Evolutionary conservation across 805 yeast genomes (phyloP).

Genomic region (Ogataea sp.): DNA sequence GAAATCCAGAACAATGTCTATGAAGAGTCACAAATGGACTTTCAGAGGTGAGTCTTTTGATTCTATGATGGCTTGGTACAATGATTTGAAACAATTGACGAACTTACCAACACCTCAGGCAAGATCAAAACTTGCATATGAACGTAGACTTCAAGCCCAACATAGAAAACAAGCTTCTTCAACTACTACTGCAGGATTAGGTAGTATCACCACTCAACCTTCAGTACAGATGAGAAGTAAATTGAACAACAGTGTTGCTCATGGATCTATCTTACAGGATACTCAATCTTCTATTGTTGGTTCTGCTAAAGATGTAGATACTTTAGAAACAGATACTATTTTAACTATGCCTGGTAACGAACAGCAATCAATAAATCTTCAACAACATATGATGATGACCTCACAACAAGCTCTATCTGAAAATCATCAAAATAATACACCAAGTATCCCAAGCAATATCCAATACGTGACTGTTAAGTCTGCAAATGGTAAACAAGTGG

Average conservation of each 20-base stretch:
- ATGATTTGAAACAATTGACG: constrained; percentile 65
- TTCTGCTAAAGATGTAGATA: not conserved
- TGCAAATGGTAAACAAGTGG: not conserved
- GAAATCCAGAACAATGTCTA: constrained; percentile 63
- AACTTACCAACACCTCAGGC: constrained; percentile 51
- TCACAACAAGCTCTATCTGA: not conserved
- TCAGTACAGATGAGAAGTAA: not conserved
- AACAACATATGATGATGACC: not conserved
- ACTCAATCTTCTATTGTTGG: not conserved
- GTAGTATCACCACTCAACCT: not conserved
- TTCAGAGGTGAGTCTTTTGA: constrained; percentile 83
- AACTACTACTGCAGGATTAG: not conserved
- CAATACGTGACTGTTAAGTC: no score
- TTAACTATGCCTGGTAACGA: not conserved
- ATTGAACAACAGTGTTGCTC: not conserved
- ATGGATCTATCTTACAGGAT: not conserved
- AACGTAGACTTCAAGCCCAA: no score
- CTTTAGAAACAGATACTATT: not conserved
- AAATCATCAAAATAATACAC: not conserved
- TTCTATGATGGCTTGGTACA: constrained; percentile 77
- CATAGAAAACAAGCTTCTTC: constrained; percentile 10
- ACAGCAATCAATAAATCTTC: not conserved
- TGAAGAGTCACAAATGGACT: constrained; percentile 88
- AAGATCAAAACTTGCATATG: constrained; percentile 39
- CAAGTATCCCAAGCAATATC: no score